Percentiles rank a stretch among this genome's conserved stretches.
Evolutionary conservation across 169 alveolate genomes (phyloP).

Genomic region (Miamiensis avidus): DNA sequence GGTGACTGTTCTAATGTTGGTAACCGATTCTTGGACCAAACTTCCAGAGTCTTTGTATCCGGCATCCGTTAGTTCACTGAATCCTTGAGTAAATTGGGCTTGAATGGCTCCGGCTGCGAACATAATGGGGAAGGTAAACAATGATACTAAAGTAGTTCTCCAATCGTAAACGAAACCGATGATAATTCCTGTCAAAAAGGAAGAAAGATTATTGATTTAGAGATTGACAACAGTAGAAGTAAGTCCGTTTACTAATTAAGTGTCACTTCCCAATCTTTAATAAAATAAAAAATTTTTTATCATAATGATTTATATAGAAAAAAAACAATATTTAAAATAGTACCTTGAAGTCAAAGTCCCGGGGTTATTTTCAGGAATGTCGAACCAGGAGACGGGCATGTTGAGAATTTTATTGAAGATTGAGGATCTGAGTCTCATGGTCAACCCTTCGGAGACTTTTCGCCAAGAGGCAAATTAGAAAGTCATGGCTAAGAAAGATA

Average conservation of each 20-base stretch:
- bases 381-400: slow-evolving; percentile 63
- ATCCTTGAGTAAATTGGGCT: slow-evolving; percentile 44
- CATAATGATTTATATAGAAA: no score
- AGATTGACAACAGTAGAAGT: slow-evolving; percentile 26
- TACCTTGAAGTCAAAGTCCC: slow-evolving; percentile 59
- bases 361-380: slow-evolving; percentile 53
- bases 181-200: slow-evolving; percentile 45
- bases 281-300: no score
- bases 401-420: slow-evolving; percentile 43
- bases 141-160: slow-evolving; percentile 53
- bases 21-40: slow-evolving; percentile 72
- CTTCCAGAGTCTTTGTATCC: slow-evolving; percentile 61
- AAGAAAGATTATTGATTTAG: slow-evolving; percentile 34
- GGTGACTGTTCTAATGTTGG: slow-evolving; percentile 73
- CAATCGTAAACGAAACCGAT: slow-evolving; percentile 47
- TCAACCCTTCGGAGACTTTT: slow-evolving; percentile 46
- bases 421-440: slow-evolving; percentile 47
- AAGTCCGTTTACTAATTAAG: slow-evolving; percentile 21
- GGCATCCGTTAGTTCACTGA: slow-evolving; percentile 34
- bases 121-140: slow-evolving; percentile 50
- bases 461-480: slow-evolving; percentile 26
- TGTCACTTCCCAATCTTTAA: slow-evolving; percentile 39
- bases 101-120: slow-evolving; percentile 3
- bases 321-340: no score
- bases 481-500: background rate